A percentile compares a stretch with the other conserved stretches of the same genome.
Evolutionary conservation across 345 rosid genomes (phyloP).

Genomic region (Orychophragmus violaceus): DNA sequence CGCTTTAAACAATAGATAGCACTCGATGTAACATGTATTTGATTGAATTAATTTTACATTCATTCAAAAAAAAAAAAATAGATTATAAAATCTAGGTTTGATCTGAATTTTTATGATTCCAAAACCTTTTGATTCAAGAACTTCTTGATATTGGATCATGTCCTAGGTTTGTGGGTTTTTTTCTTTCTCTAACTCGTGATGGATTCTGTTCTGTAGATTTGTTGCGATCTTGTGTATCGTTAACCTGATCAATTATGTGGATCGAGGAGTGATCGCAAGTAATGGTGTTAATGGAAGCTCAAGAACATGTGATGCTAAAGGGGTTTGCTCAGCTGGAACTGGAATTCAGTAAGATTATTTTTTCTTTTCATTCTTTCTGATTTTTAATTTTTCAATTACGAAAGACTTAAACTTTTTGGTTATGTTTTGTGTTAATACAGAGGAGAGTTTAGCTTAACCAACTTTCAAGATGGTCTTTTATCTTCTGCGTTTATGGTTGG

Average conservation of each 20-base stretch:
- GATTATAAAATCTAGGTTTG: background rate
- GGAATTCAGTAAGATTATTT: slow-evolving; percentile 72
- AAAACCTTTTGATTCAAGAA: background rate
- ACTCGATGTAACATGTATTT: no score
- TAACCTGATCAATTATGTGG: slow-evolving; percentile 79
- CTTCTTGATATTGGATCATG: slow-evolving; percentile 1
- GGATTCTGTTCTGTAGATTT: slow-evolving; percentile 41
- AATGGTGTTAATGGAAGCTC: slow-evolving; percentile 88
- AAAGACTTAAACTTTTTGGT: background rate
- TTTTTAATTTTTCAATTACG: background rate
- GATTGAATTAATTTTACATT: no score
- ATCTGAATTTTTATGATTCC: background rate
- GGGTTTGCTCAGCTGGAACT: slow-evolving; percentile 60
- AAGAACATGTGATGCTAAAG: slow-evolving; percentile 49
- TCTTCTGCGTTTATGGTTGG: slow-evolving; percentile 99
- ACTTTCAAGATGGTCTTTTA: slow-evolving; percentile 88
- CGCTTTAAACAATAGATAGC: no score
- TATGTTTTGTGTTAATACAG: slow-evolving; percentile 30
- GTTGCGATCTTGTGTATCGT: slow-evolving; percentile 70
- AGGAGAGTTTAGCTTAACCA: slow-evolving; percentile 70
- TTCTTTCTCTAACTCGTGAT: background rate
- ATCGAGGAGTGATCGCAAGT: slow-evolving; percentile 94
- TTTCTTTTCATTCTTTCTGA: background rate
- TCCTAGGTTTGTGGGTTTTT: background rate
- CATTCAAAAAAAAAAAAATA: no score